phyloP scores from a whole-genome alignment of 306 rosid species.

The Elaeagnus macrophylla region DNA sequence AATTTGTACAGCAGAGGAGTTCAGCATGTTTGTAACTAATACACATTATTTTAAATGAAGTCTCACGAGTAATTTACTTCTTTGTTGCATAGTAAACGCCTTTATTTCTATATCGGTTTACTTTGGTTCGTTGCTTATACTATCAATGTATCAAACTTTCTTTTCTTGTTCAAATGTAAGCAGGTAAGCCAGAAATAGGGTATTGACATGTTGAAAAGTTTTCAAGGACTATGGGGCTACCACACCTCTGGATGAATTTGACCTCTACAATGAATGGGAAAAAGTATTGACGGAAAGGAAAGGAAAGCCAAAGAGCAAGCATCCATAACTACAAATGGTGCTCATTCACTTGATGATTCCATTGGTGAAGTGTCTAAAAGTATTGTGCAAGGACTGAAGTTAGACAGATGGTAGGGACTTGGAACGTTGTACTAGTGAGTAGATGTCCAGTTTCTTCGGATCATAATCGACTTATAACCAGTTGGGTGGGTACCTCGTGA shows the following conservation, averaged over 20 bases:
- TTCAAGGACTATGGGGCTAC: slow-evolving; percentile 39
- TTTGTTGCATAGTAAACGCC: no score
- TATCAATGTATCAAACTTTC: no score
- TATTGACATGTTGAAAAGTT: slow-evolving; percentile 44
- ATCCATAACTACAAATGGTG: slow-evolving; percentile 19
- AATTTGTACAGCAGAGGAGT: no score
- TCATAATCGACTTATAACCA: slow-evolving; percentile 17
- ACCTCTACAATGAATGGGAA: slow-evolving; percentile 47
- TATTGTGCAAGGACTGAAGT: slow-evolving; percentile 21
- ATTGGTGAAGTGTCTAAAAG: slow-evolving; percentile 21
- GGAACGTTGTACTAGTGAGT: slow-evolving; percentile 21
- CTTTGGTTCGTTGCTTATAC: no score
- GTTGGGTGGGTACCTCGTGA: slow-evolving; percentile 23
- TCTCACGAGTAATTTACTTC: no score
- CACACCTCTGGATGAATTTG: slow-evolving; percentile 44
- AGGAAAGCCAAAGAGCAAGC: slow-evolving; percentile 39
- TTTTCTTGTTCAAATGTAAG: no score
- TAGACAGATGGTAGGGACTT: slow-evolving; percentile 21
- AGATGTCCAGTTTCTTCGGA: slow-evolving; percentile 13
- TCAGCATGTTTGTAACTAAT: no score
- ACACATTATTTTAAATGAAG: no score
- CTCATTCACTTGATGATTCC: slow-evolving; percentile 23
- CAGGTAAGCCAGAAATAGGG: slow-evolving; percentile 47
- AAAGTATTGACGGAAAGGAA: slow-evolving; percentile 33
- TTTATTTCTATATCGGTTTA: no score